Evolutionary conservation across 1,139 yeast genomes (phyloP), one percentile per base, ranked within the genome.

Genomic region (Saccharomyces pastorianus): DNA sequence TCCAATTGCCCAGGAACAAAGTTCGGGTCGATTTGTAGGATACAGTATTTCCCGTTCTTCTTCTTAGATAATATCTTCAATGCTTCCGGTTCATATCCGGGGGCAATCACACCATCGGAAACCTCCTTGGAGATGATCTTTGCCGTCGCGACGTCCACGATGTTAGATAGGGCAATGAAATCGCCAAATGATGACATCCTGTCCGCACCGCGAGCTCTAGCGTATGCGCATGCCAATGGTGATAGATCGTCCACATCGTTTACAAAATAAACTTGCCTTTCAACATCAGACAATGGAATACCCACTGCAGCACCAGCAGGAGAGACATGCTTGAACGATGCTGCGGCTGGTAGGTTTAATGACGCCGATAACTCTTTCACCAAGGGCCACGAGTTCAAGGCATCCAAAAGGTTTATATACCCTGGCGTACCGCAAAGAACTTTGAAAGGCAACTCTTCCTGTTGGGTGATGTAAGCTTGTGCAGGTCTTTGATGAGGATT

Each of bases 291-390:
- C 65, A 93, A 79, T 61, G 99, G 98, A 63, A 90, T 76, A 63
- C 98, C 99, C 56, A 93, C 96, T 51, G 99, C 99, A 52, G 85
- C 96, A 74, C 99, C 99, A 34, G 99, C 99, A 60, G 99, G 99
- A 32, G 97, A 89, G 59, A 93, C 98, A 74, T 93, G 99, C 80
- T 93, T 93, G 79, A 93, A 93, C 42, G 96, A 89, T 57, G 99
- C 98, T 65, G 99, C 99, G 53, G 99, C 99, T 53, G 99, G 99
- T 65, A 93, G 80, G 74, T 88, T 88, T 70, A 93, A 81, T 54
- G 97, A 87, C 54, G 96, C 96, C 55, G 93, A 85, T 68, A 93
- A 83, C 76, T 93, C 99, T 77, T 91, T 90, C 57, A 93, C 99
- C 71, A 93, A 81, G 55, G 98, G 99, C 99, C 99, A 93, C 6